Conservation (phyloP, 2,329 filamentous ascomycete species). For the Thyridium curvatum region DNA sequence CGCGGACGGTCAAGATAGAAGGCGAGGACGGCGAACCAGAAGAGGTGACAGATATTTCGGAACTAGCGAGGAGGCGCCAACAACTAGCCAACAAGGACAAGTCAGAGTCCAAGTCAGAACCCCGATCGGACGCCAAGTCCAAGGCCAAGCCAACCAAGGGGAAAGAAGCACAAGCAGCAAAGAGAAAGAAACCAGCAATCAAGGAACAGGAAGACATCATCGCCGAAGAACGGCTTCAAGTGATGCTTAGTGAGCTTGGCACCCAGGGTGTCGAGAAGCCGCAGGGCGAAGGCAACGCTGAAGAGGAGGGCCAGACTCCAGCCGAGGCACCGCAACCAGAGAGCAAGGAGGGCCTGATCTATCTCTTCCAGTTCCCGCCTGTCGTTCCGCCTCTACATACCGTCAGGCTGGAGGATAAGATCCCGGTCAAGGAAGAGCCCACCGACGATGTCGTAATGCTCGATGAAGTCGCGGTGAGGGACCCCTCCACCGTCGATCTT, state of each 20-base stretch:
- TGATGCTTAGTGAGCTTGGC: slow-evolving; percentile 36
- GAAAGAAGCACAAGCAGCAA: slow-evolving; percentile 3
- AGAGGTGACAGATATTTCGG: slow-evolving; percentile 29
- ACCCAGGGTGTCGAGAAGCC: slow-evolving; percentile 7
- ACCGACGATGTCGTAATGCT: slow-evolving; percentile 27
- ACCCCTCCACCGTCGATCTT: slow-evolving; percentile 31
- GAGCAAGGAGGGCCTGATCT: slow-evolving; percentile 45
- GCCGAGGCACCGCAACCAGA: slow-evolving; percentile 3
- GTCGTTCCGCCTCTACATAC: slow-evolving; percentile 49
- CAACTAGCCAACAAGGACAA: slow-evolving; percentile 10
- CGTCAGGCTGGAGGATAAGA: slow-evolving; percentile 10
- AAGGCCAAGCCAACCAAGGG: slow-evolving; percentile 11
- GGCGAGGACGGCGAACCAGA: slow-evolving; percentile 31
- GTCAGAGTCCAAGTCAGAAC: slow-evolving; percentile 11
- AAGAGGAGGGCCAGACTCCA: background rate
- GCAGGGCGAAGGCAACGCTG: too few species aligned
- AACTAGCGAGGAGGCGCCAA: slow-evolving; percentile 19
- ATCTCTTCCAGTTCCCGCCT: slow-evolving; percentile 60
- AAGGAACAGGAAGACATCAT: slow-evolving; percentile 31
- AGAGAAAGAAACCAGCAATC: slow-evolving; percentile 18
- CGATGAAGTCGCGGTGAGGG: slow-evolving; percentile 19
- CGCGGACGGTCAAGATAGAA: slow-evolving; percentile 31
- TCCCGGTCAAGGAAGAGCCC: slow-evolving; percentile 34
- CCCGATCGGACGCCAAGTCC: too few species aligned
- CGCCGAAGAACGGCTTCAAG: slow-evolving; percentile 31